Base-by-base conservation (phyloP, 768 basidiomycete genomes). In the Calocybe gangraenosa region DNA sequence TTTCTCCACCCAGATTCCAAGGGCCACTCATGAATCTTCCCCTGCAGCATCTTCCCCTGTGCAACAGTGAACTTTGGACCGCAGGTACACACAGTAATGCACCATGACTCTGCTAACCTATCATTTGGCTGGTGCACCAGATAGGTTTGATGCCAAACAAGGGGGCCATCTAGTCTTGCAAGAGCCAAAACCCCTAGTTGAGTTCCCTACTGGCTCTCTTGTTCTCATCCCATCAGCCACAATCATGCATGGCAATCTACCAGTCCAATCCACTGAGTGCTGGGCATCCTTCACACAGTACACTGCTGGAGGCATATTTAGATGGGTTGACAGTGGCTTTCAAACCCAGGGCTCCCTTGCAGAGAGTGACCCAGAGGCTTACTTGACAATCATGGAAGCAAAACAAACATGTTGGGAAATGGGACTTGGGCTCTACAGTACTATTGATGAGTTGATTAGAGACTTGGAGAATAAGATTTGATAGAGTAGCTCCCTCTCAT, bases 171-270 rank as follows among this genome's bases (percentile, higher is more conserved):
- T 45, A 0, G 44, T 45, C 1, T 11, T 45, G 2, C 28, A 2
- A 2, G 37, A 49, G 20, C 42, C 39, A 15, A 23, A 36, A 18
- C 18, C 40, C n/a, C 20, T 40, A 23, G 25, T 49, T 7, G 48
- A 49, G 32, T 49, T 49, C 20, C 48, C 42, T 20, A 19, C 40
- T 3, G 25, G 49, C 6, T 25, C 41, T 11, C 20, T 38, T 7
- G 44, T 47, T 14, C 38, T 51, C 22, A 25, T 51, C 7, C 50
- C 50, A 1, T 47, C 46, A 5, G 42, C 46, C 2, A 42, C 37
- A 4, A 17, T 47, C 18, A 37, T 3, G 3, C 50, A 51, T 19
- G 28, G 15, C 3, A 51, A 51, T 28, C 5, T 11, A 6, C 6
- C 11, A 5, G 11, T 28, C 11, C 5, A 11, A 5, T 11, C 5